Evolutionary conservation across 371 early-diverging fungal species (phyloP).

Genomic region (Mortierella sp.): DNA sequence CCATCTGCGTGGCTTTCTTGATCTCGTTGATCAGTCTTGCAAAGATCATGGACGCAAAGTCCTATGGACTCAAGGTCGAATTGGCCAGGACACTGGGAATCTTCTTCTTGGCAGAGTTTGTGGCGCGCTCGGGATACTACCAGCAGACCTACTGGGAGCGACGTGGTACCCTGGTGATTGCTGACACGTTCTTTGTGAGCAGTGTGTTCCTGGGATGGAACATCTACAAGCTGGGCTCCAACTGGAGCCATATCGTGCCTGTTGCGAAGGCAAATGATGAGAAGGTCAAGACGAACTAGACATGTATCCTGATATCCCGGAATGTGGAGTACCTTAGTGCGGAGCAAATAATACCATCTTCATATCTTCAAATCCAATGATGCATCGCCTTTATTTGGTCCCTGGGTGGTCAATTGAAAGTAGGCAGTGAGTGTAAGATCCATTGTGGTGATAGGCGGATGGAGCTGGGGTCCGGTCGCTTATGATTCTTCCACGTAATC

Average conservation of each 20-base stretch:
- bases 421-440: too few species aligned
- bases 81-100: slow-evolving; percentile 27
- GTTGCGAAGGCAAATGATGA: background rate
- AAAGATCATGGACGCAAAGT: slow-evolving; percentile 48
- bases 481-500: slow-evolving; percentile 46
- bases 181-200: slow-evolving; percentile 42
- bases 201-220: slow-evolving; percentile 50
- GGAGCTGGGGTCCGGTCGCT: background rate
- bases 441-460: too few species aligned
- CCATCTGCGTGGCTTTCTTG: slow-evolving; percentile 33
- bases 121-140: slow-evolving; percentile 44
- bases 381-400: too few species aligned
- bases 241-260: slow-evolving; percentile 18
- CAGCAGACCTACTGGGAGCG: slow-evolving; percentile 47
- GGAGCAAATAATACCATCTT: too few species aligned
- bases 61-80: slow-evolving; percentile 44
- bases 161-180: slow-evolving; percentile 41
- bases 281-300: slow-evolving; percentile 32
- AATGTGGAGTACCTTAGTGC: too few species aligned
- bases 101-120: slow-evolving; percentile 47
- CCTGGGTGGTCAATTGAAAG: too few species aligned
- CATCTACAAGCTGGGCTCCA: slow-evolving; percentile 43
- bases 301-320: too few species aligned
- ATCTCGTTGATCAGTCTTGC: slow-evolving; percentile 31
- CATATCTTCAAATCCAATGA: too few species aligned